Percentiles rank a stretch among this genome's conserved stretches.
Evolutionary conservation across 345 rosid species (phyloP).

Genomic region (Aethionema arabicum): DNA sequence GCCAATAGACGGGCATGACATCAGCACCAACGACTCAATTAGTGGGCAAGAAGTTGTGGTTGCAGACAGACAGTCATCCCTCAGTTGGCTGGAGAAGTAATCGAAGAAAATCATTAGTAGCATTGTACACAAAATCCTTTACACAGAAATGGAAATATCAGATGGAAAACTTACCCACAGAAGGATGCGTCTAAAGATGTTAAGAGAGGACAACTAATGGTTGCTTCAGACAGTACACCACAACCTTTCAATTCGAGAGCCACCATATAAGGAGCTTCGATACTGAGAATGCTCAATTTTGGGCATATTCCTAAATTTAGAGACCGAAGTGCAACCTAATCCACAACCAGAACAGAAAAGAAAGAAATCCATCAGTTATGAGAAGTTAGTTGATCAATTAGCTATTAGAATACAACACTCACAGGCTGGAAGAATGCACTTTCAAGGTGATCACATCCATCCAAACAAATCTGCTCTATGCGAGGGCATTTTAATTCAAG

Average conservation of each 20-base stretch:
- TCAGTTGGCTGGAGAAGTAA: constrained; percentile 66
- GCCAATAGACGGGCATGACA: constrained; percentile 90
- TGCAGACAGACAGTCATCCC: constrained; percentile 83
- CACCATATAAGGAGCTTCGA: constrained; percentile 80
- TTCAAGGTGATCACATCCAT: constrained; percentile 98
- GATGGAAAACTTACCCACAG: constrained; percentile 58
- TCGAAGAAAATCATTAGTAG: constrained; percentile 16
- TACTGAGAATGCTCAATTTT: constrained; percentile 64
- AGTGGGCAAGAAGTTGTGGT: constrained; percentile 77
- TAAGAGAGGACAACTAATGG: constrained; percentile 73
- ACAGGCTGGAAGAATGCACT: constrained; percentile 87
- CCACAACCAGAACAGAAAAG: constrained; percentile 28
- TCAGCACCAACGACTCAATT: constrained; percentile 79
- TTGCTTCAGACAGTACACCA: constrained; percentile 82
- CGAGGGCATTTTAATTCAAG: constrained; percentile 78
- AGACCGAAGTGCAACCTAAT: constrained; percentile 80
- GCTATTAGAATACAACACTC: constrained; percentile 38
- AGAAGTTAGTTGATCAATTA: constrained; percentile 8
- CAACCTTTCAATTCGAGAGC: constrained; percentile 95
- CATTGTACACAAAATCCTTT: not conserved
- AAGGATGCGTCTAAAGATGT: constrained; percentile 94
- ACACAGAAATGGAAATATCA: constrained; percentile 6
- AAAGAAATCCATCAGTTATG: constrained; percentile 11
- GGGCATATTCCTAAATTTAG: constrained; percentile 96
- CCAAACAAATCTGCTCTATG: constrained; percentile 82